Evolutionary conservation across 2,329 filamentous ascomycete genomes (phyloP), one percentile per base, ranked within the genome.

Genomic region (Cytospora schulzeri): DNA sequence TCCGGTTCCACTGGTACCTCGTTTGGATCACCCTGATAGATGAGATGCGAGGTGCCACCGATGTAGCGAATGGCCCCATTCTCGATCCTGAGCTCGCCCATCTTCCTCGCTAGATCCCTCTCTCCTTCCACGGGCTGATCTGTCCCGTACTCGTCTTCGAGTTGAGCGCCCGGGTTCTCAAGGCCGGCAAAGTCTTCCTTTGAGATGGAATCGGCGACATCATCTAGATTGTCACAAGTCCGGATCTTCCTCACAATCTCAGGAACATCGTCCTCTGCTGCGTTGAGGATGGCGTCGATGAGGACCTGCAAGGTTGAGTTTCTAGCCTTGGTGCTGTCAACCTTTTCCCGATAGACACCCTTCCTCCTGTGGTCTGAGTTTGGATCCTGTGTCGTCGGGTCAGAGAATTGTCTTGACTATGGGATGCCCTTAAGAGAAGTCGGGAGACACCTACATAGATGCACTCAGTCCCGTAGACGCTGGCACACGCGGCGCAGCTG

Each of bases 281-380:
- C 93, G 76, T 97, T 97, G 58, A 98, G 82, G 58, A 99, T 92
- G 56, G 94, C 93, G 73, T 97, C 92, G 67, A 98, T 88, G 45
- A 98, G 81, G n/a, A 93, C 93, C 75, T 97, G 92, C 62, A 98
- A 81, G 1, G 94, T 98, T 41, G 92, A 91, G 72, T 89, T 92
- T 68, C 88, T 88, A 26, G 93, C 93, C 78, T 96, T 96, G 75
- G 94, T 84, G 73, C 87, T 92, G 76, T 97, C 93, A 28, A 91
- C 87, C 76, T 97, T 95, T 77, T 97, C 93, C 73, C 94, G 93
- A 76, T 98, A 98, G 57, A 98, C 95, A 66, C 95, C 95, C 76
- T 98, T 98, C 58, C 95, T 89, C 57, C 95, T 90, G 76, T 97
- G 93, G 76, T 99, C 95, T 65, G 93, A 97, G 74, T 93, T 96